Conservation (phyloP, 2,329 filamentous ascomycete genomes). For the Monosporascus sp. region DNA sequence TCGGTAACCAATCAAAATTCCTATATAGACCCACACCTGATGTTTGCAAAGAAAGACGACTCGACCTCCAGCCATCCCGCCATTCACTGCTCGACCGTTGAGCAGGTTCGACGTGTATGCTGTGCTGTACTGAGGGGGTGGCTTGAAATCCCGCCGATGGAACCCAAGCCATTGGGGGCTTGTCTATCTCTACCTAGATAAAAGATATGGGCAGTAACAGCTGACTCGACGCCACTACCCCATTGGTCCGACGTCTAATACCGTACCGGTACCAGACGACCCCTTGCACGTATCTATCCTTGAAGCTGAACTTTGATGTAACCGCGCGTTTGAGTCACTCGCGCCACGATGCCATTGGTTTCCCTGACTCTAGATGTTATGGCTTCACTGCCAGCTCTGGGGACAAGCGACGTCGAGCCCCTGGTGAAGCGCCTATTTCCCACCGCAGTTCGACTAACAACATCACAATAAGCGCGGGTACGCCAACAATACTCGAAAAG, state of each 20-base stretch:
- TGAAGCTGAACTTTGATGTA: not conserved
- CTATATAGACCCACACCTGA: not conserved
- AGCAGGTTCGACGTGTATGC: not conserved
- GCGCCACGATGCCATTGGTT: not conserved
- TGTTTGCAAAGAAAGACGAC: not conserved
- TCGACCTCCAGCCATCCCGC: not conserved
- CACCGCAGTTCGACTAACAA: not conserved
- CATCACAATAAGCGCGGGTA: not conserved
- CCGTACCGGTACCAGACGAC: no score
- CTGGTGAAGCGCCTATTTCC: not conserved
- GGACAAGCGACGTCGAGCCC: not conserved
- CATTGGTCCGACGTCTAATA: not conserved
- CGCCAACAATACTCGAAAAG: not conserved
- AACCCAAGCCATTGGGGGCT: not conserved
- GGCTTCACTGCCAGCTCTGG: not conserved
- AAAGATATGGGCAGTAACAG: not conserved
- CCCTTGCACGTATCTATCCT: not conserved
- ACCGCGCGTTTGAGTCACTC: not conserved
- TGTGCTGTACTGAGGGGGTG: not conserved
- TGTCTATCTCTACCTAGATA: not conserved
- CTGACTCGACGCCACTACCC: not conserved
- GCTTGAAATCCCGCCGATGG: not conserved
- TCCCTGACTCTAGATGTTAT: not conserved
- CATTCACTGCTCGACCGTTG: not conserved
- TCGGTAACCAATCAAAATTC: slow-evolving; percentile 22